phyloP scores from a whole-genome alignment of 345 rosid genomes.

The Eucalyptus tenuipes region DNA sequence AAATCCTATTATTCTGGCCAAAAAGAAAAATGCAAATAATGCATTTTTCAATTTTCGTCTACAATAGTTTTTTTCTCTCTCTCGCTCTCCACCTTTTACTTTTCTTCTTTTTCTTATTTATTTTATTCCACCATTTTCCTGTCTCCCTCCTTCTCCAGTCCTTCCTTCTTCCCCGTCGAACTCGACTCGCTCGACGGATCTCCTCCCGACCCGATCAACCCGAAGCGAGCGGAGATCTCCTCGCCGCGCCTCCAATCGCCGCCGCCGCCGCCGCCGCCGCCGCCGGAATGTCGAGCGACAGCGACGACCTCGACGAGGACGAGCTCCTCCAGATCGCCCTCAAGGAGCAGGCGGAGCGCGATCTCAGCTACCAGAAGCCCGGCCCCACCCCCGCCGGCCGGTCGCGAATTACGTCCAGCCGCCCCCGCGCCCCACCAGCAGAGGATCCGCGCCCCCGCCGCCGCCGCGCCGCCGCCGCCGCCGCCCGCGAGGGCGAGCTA shows the following conservation, averaged over 20 bases:
- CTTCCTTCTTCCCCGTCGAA: neutral
- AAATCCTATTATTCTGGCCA: neutral
- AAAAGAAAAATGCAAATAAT: neutral
- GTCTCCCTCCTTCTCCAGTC: neutral
- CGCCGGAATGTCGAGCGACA: slow-evolving; percentile 60
- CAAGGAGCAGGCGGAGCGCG: slow-evolving; percentile 77
- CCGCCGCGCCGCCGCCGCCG: neutral
- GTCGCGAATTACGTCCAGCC: slow-evolving; percentile 77
- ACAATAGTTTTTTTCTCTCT: neutral
- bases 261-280: neutral
- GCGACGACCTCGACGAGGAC: slow-evolving; percentile 73
- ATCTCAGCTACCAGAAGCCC: slow-evolving; percentile 46
- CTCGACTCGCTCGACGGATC: neutral
- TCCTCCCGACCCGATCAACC: neutral
- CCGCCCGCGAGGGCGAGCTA: neutral
- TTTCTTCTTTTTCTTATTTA: neutral
- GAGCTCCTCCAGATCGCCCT: slow-evolving; percentile 96
- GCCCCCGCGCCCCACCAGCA: slow-evolving; percentile 17
- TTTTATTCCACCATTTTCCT: neutral
- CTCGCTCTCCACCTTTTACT: neutral
- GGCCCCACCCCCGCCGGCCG: slow-evolving; percentile 18
- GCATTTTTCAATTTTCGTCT: neutral
- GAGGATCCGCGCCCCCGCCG: neutral
- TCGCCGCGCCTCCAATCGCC: neutral
- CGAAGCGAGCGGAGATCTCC: neutral